Conservation (phyloP, 2,329 filamentous ascomycete genomes). For the Ophiostoma novo-ulmi region DNA sequence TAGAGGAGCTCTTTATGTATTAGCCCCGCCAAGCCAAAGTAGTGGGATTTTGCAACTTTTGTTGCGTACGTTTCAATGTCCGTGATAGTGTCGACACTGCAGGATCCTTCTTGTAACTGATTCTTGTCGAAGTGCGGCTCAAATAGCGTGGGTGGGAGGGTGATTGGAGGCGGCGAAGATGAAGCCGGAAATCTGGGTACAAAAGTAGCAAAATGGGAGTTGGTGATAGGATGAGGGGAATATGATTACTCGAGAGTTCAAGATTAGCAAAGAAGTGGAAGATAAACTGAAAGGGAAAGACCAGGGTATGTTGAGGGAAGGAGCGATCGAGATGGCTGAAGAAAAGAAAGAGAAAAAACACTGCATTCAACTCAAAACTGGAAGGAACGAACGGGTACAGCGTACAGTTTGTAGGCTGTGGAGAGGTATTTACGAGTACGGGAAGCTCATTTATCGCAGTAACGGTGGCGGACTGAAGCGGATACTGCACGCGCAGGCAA, state of each 20-base stretch:
- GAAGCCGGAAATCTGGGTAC: neutral
- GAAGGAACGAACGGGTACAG: neutral
- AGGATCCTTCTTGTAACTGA: neutral
- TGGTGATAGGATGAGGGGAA: neutral
- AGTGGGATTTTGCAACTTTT: slow-evolving; percentile 20
- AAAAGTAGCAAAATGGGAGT: neutral
- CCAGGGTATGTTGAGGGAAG: neutral
- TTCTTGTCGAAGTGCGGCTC: neutral
- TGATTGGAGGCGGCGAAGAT: neutral
- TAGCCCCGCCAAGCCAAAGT: slow-evolving; percentile 25
- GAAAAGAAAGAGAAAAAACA: neutral
- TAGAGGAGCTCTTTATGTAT: slow-evolving; percentile 18
- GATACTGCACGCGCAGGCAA: slow-evolving; percentile 8
- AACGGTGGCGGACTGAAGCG: slow-evolving; percentile 14
- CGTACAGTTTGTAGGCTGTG: neutral
- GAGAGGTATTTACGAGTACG: slow-evolving; percentile 15
- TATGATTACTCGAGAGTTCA: neutral
- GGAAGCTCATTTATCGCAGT: slow-evolving; percentile 16
- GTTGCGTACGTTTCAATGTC: slow-evolving; percentile 18
- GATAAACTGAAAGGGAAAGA: neutral
- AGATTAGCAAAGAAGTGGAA: neutral
- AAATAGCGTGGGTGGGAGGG: neutral
- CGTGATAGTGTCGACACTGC: neutral
- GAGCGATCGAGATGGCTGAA: neutral
- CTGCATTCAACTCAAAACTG: neutral